phyloP scores from a whole-genome alignment of 192 early-diverging fungal genomes.

The Gigaspora rosea region DNA sequence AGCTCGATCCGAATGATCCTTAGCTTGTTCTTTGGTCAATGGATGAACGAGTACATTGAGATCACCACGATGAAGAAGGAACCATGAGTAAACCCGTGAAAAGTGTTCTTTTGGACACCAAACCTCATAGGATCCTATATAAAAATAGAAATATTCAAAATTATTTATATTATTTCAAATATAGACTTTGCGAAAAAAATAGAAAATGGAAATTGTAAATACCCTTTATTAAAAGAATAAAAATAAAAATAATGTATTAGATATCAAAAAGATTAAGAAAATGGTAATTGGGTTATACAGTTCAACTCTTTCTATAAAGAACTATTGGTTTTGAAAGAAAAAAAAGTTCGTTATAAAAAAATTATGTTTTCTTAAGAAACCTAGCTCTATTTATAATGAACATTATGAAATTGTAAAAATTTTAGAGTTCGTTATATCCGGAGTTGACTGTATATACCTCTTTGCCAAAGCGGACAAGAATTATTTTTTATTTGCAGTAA shows the following conservation, averaged over 20 bases:
- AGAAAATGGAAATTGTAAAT: too few species aligned
- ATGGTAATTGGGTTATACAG: not conserved
- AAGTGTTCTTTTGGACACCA: constrained; percentile 68
- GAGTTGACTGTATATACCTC: too few species aligned
- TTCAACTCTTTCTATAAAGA: too few species aligned
- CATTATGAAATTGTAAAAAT: too few species aligned
- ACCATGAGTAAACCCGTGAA: constrained; percentile 55
- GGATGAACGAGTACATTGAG: constrained; percentile 65
- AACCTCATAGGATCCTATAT: constrained; percentile 53
- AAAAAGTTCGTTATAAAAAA: too few species aligned
- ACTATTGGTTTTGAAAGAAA: too few species aligned
- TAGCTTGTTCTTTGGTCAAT: constrained; percentile 50
- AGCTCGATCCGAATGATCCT: constrained; percentile 60
- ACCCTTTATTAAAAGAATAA: constrained; percentile 4
- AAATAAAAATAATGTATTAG: not conserved
- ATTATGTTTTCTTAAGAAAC: too few species aligned
- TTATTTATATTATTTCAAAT: too few species aligned
- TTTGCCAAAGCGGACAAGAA: not conserved
- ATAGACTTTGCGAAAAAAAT: too few species aligned
- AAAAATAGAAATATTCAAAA: too few species aligned
- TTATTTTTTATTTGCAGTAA: not conserved
- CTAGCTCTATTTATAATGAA: too few species aligned
- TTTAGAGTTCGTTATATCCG: too few species aligned
- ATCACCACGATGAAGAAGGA: constrained; percentile 49
- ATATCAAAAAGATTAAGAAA: not conserved